These are phyloP conservation scores for Xerocomus tenax DNA, from an alignment of 1,284 basidiomycete species.

Conservation along the genomic window DNA sequence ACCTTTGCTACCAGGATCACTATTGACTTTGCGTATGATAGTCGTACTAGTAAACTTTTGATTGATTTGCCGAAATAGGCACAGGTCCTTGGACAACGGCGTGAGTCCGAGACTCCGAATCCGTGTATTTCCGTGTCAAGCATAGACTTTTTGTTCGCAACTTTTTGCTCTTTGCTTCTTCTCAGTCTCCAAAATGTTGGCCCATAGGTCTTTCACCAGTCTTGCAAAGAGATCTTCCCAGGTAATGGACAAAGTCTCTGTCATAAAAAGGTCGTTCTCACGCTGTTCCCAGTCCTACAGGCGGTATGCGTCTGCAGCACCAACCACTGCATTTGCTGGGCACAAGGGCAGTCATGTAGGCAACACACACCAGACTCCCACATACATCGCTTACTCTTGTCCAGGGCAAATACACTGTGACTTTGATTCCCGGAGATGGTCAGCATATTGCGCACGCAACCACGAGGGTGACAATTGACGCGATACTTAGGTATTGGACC, in stretches of 20 bases:
- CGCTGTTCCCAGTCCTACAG: slow-evolving; percentile 42
- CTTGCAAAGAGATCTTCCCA: slow-evolving; percentile 43
- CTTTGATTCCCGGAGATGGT: slow-evolving; percentile 89
- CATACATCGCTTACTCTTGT: slow-evolving; percentile 5
- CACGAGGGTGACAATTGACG: slow-evolving; percentile 17
- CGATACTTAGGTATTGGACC: slow-evolving; percentile 80
- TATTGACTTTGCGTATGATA: slow-evolving; percentile 15
- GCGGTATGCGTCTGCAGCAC: slow-evolving; percentile 62
- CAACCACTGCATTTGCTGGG: slow-evolving; percentile 81
- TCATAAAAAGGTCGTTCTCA: slow-evolving; percentile 11
- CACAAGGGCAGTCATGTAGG: slow-evolving; percentile 80
- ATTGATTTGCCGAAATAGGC: slow-evolving; percentile 11
- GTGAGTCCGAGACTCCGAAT: slow-evolving; percentile 12
- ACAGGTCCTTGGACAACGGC: slow-evolving; percentile 8
- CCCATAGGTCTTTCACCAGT: slow-evolving; percentile 47
- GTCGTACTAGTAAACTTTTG: not conserved
- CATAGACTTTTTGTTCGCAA: slow-evolving; percentile 8
- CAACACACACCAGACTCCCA: slow-evolving; percentile 10
- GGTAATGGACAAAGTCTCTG: slow-evolving; percentile 30
- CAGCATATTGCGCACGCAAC: slow-evolving; percentile 30
- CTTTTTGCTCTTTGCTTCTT: slow-evolving; percentile 2
- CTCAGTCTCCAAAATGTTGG: slow-evolving; percentile 41
- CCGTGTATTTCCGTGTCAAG: slow-evolving; percentile 21
- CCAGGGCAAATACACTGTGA: slow-evolving; percentile 92
- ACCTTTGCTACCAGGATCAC: slow-evolving; percentile 11